Evolutionary conservation across 2,329 filamentous ascomycete genomes (phyloP).

Genomic region (Aspergillus hortae): DNA sequence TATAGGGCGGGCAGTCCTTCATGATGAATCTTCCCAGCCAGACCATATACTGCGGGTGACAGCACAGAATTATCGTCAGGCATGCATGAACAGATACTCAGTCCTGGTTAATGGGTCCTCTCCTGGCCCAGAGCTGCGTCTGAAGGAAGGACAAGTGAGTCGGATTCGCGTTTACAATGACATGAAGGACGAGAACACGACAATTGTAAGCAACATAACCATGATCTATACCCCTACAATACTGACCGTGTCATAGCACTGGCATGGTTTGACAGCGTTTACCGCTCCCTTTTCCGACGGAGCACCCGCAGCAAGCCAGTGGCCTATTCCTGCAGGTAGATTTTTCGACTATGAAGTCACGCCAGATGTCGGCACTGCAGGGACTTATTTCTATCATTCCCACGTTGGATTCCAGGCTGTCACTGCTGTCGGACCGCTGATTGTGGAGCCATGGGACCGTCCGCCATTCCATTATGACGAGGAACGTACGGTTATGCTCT

Average conservation of each 20-base stretch:
- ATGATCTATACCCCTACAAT: not conserved
- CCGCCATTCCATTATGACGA: constrained; percentile 60
- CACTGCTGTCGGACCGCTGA: constrained; percentile 55
- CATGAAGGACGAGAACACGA: constrained; percentile 52
- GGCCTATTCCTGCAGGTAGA: constrained; percentile 59
- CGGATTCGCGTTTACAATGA: constrained; percentile 62
- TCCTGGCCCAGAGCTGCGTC: constrained; percentile 49
- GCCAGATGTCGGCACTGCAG: constrained; percentile 51
- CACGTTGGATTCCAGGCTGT: constrained; percentile 62
- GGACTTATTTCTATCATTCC: constrained; percentile 67
- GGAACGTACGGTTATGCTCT: constrained; percentile 54
- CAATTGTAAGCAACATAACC: constrained; percentile 45
- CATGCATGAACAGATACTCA: constrained; percentile 33
- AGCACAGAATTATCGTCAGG: not conserved
- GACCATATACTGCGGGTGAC: not conserved
- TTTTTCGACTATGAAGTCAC: constrained; percentile 67
- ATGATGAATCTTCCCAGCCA: not conserved
- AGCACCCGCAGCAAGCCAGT: constrained; percentile 58
- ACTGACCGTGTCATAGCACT: constrained; percentile 48
- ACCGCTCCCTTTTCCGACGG: constrained; percentile 64
- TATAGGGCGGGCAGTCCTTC: not conserved
- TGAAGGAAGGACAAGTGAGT: constrained; percentile 42
- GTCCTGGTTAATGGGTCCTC: constrained; percentile 53
- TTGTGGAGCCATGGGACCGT: constrained; percentile 51
- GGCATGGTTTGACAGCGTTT: constrained; percentile 62